Percentiles rank a stretch among this genome's conserved stretches.
Evolutionary conservation across 129 eudicot genomes (phyloP).

Genomic region (Tagetes patula): DNA sequence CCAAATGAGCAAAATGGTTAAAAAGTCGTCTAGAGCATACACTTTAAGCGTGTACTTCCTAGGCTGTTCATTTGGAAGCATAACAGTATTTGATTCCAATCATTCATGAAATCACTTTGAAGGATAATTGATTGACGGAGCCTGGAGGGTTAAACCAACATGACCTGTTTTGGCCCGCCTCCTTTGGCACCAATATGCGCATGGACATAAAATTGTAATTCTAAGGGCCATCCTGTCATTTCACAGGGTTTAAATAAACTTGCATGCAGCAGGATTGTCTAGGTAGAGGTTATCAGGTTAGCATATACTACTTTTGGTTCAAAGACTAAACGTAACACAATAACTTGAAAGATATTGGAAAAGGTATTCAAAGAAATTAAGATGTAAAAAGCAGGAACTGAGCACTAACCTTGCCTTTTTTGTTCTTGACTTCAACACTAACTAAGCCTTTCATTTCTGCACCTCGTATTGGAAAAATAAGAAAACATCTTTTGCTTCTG

Average conservation of each 20-base stretch:
- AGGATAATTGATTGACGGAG: not conserved
- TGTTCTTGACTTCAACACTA: constrained; percentile 90
- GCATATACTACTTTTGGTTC: not conserved
- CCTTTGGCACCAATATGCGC: not conserved
- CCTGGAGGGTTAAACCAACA: not conserved
- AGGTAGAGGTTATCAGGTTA: not conserved
- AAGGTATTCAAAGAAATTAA: not conserved
- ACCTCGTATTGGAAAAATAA: constrained; percentile 89
- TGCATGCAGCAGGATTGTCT: not conserved
- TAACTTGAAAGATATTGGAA: not conserved
- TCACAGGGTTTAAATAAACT: not conserved
- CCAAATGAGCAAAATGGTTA: not conserved
- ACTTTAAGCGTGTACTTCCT: not conserved
- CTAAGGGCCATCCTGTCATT: constrained; percentile 6
- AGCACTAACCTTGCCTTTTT: constrained; percentile 71
- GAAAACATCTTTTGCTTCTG: constrained; percentile 85
- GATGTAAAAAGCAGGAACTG: not conserved
- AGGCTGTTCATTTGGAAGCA: not conserved
- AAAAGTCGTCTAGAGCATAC: not conserved
- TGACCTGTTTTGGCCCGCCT: not conserved
- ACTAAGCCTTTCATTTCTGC: constrained; percentile 91
- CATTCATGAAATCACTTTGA: not conserved
- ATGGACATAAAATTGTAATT: not conserved
- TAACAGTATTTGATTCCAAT: not conserved
- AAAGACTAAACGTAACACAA: not conserved